Base-by-base conservation (phyloP, 306 rosid species). In the Trichosanthes truncata region DNA sequence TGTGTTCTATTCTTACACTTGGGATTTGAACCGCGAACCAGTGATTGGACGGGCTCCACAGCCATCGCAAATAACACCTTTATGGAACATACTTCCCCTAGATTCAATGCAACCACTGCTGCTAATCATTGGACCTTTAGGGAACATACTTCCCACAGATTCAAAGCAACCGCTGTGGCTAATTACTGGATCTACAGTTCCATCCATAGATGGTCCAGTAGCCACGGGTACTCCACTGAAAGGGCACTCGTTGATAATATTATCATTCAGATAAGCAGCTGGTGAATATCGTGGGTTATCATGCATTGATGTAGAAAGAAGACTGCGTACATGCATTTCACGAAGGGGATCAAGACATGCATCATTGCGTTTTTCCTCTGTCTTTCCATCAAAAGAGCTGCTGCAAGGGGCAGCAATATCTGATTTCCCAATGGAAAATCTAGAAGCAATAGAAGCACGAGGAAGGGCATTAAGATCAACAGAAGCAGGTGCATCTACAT, bases 1-100 rank as follows among this genome's bases (percentile, higher is more conserved):
- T 9, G 41, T 7, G 31, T 51, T 51, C 57, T 49, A 76, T 82
- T 51, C 97, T 84, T 83, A 96, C 99, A 93, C 86, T 89, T 80
- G 73, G 43, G 99, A 96, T 87, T 89, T 91, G 89, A 85, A 96
- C 45, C 99, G 97, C 59, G 98, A 94, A 63, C 99, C 99, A 46
- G 89, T 85, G 67, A 96, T 96, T 38, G 99, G 97, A 89, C 79
- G 89, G 71, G 85, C 90, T 26, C 98, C 99, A 86, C 99, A 96
- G 25, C 93, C 94, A 87, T 93, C 98, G 85, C 99, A 96, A 6
- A 83, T 86, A 45, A 96, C 87, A 35, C 97, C 98, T 80, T 76
- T 91, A 76, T 96, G 99, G 82, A 93, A 90, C 81, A 93, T 88
- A n/a, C 87, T 92, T 77, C 90, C 83, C 84, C 45, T 72, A n/a